Evolutionary conservation across 495 filamentous ascomycete species (phyloP).

Genomic region (Aspergillus haitiensis): DNA sequence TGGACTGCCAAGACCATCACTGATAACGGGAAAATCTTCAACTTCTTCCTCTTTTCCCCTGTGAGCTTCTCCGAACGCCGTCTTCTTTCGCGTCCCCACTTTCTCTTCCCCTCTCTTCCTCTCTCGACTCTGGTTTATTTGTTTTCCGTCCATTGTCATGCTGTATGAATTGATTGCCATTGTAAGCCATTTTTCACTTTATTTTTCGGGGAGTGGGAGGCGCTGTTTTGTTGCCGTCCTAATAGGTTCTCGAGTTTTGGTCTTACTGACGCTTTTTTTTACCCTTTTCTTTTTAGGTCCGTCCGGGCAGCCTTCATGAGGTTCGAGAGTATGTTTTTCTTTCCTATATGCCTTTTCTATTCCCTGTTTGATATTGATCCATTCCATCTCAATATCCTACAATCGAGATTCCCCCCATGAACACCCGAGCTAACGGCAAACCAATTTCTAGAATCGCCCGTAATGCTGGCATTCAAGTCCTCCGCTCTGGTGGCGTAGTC

Average conservation of each 20-base stretch:
- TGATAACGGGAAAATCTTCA: constrained; percentile 35
- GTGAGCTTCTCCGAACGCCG: constrained; percentile 7
- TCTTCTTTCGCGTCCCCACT: constrained; percentile 13
- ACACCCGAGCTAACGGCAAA: neutral
- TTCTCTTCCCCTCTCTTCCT: constrained; percentile 15
- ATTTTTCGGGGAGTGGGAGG: neutral
- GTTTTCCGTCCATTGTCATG: constrained; percentile 52
- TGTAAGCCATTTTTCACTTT: constrained; percentile 53
- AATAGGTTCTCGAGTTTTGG: too few relatives aligned
- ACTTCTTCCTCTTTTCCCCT: constrained; percentile 17
- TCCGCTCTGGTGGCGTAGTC: constrained; percentile 83
- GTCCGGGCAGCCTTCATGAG: constrained; percentile 80
- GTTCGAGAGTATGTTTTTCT: constrained; percentile 79
- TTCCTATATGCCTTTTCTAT: too few relatives aligned
- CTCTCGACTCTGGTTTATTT: neutral
- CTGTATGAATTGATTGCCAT: constrained; percentile 97
- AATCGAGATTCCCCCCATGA: too few relatives aligned
- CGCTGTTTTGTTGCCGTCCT: neutral
- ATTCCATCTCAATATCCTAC: too few relatives aligned
- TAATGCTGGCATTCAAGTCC: constrained; percentile 78
- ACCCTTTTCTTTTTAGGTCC: constrained; percentile 62
- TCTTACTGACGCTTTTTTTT: neutral
- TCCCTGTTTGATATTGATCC: too few relatives aligned
- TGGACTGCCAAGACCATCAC: constrained; percentile 30
- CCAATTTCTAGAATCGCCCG: constrained; percentile 65